Percentiles rank a stretch among this genome's conserved stretches.
These are phyloP conservation scores for Paradendryphiella salina DNA, from an alignment of 2,329 filamentous ascomycete genomes.

Conservation along the genomic window DNA sequence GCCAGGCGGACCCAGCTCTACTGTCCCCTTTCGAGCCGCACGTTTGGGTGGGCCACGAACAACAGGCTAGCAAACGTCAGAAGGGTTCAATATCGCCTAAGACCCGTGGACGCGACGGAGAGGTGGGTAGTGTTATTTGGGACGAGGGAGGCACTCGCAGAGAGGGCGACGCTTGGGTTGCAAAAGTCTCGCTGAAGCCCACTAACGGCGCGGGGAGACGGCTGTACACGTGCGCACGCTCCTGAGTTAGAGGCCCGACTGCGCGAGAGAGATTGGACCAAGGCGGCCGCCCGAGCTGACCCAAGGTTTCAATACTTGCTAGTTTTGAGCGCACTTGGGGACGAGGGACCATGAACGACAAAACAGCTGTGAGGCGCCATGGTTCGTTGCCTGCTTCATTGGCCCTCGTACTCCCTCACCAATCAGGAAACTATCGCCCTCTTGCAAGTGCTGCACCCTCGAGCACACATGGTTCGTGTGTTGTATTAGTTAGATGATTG, in stretches of 20 bases:
- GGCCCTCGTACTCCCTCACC: no score
- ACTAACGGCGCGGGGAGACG: constrained; percentile 18
- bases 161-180: constrained; percentile 9
- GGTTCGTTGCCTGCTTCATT: no score
- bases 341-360: no score
- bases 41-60: constrained; percentile 26
- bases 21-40: constrained; percentile 30
- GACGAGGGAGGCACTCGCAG: constrained; percentile 2
- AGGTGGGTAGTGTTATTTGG: constrained; percentile 3
- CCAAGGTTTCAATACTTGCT: background rate
- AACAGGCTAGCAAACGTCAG: constrained; percentile 16
- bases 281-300: no score
- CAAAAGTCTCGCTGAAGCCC: constrained; percentile 8
- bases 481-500: background rate
- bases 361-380: no score
- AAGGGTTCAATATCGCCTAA: constrained; percentile 9
- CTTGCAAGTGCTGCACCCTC: no score
- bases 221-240: constrained; percentile 13
- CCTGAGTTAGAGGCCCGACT: background rate
- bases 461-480: background rate
- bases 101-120: constrained; percentile 4
- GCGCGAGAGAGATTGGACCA: background rate
- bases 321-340: no score
- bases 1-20: constrained; percentile 15
- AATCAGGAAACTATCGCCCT: no score